Evolutionary conservation across 2,329 filamentous ascomycete genomes (phyloP).

Genomic region (Neofusicoccum kwambonambiense): DNA sequence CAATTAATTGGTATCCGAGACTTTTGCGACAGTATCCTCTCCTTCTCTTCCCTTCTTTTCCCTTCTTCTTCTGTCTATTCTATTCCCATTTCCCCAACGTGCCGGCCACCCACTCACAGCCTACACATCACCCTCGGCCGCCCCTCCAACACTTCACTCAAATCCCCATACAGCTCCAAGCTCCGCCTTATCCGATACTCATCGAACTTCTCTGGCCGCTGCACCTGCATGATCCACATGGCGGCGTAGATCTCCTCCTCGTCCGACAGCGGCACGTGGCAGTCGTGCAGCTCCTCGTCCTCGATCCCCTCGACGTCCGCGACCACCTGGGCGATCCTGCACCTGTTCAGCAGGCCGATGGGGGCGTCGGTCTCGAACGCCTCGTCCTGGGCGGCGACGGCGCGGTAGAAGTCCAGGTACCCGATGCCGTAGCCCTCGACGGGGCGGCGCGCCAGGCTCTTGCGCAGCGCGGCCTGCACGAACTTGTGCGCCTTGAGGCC

Average conservation of each 20-base stretch:
- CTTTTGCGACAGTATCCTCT: neutral
- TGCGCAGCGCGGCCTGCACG: slow-evolving; percentile 3
- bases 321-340: neutral
- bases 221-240: slow-evolving; percentile 10
- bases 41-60: too few species aligned
- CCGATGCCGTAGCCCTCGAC: slow-evolving; percentile 5
- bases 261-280: slow-evolving; percentile 6
- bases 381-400: neutral
- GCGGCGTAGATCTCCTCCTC: slow-evolving; percentile 7
- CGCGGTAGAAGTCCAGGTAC: slow-evolving; percentile 3
- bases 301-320: neutral
- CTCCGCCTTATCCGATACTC: slow-evolving; percentile 3
- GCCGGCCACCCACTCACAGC: neutral
- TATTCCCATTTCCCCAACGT: neutral
- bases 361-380: neutral
- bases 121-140: slow-evolving; percentile 7
- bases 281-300: slow-evolving; percentile 11
- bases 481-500: neutral
- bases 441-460: neutral
- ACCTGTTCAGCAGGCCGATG: neutral
- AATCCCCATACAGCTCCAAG: slow-evolving; percentile 9
- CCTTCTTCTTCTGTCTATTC: neutral
- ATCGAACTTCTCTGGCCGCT: neutral
- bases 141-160: neutral
- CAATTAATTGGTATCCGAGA: neutral